Conservation (phyloP, 805 yeast species). For the Myxozyma geophila region DNA sequence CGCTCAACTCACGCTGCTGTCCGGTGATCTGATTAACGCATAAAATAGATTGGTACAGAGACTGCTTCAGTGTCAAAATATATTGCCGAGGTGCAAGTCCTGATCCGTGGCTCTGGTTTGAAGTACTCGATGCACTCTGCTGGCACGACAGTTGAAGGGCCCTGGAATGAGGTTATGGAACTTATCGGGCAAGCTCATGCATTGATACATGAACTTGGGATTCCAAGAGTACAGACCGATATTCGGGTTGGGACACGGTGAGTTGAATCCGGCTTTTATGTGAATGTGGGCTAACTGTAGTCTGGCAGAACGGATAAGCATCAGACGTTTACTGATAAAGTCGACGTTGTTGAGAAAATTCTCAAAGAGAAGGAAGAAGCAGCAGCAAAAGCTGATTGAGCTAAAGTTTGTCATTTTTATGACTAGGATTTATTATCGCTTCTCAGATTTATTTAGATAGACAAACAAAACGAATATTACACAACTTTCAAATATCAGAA, state of each 20-base stretch:
- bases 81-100: slow-evolving; percentile 68
- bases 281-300: neutral
- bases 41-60: slow-evolving; percentile 69
- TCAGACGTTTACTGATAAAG: slow-evolving; percentile 37
- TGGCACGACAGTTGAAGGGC: slow-evolving; percentile 88
- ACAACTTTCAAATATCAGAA: neutral
- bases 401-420: neutral
- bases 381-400: neutral
- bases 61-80: slow-evolving; percentile 81
- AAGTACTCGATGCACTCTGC: slow-evolving; percentile 82
- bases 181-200: slow-evolving; percentile 80
- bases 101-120: slow-evolving; percentile 65
- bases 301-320: slow-evolving; percentile 30
- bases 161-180: slow-evolving; percentile 87
- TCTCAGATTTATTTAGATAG: neutral
- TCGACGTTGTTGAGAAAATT: slow-evolving; percentile 32
- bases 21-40: neutral
- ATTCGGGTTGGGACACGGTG: slow-evolving; percentile 78
- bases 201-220: slow-evolving; percentile 69
- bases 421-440: neutral
- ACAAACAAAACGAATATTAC: no score
- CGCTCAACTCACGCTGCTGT: neutral
- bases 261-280: slow-evolving; percentile 29
- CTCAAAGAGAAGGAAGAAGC: slow-evolving; percentile 24
- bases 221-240: slow-evolving; percentile 80